Conservation (phyloP, 208 protist genomes). For the Leishmania major region DNA sequence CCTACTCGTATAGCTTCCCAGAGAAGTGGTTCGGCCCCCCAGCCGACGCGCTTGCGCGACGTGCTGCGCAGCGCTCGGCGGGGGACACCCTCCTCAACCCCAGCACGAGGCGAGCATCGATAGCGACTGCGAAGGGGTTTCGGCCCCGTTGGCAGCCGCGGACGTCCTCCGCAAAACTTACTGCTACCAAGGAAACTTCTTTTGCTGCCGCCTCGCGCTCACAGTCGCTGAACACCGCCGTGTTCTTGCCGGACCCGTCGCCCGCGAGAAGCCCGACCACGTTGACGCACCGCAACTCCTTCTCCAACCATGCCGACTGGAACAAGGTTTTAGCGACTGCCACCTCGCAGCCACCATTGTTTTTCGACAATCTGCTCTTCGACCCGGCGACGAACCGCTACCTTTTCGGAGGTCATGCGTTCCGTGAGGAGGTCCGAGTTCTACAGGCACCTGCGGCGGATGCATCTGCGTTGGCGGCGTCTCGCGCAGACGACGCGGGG, state of each 20-base stretch:
- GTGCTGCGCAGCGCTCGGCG: background rate
- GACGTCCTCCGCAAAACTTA: background rate
- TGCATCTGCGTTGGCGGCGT: background rate
- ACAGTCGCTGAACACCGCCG: slow-evolving; percentile 1
- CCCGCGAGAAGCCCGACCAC: background rate
- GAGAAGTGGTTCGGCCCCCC: background rate
- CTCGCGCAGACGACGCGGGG: background rate
- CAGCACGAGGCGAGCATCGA: background rate
- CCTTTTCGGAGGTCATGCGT: slow-evolving; percentile 67
- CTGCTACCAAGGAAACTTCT: background rate
- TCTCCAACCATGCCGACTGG: background rate
- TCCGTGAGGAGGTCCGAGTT: slow-evolving; percentile 73
- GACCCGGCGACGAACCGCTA: slow-evolving; percentile 54
- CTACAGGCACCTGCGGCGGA: slow-evolving; percentile 26
- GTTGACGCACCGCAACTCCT: background rate
- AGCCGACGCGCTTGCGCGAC: background rate
- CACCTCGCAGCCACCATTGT: slow-evolving; percentile 66
- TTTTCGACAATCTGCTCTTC: slow-evolving; percentile 61
- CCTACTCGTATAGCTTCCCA: slow-evolving; percentile 5
- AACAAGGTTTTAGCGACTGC: slow-evolving; percentile 11
- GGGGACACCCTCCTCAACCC: background rate
- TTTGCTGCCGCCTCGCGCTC: background rate
- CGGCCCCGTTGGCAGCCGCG: background rate
- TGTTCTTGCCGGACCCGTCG: background rate
- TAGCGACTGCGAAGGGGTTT: background rate